phyloP scores from a whole-genome alignment of 441 rosid species.

The Erodium chrysanthum region DNA sequence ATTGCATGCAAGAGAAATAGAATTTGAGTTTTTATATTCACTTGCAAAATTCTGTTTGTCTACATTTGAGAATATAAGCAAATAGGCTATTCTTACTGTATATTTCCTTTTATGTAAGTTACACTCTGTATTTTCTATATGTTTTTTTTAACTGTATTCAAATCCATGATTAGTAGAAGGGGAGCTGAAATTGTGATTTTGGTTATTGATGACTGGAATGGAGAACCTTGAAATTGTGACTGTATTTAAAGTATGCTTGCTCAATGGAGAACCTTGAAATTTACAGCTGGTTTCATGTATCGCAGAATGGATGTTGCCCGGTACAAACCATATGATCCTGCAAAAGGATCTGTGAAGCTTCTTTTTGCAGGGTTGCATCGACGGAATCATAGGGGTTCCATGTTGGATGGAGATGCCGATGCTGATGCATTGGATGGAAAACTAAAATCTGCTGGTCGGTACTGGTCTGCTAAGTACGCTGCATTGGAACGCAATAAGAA shows the following conservation, averaged over 20 bases:
- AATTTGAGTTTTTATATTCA: no score
- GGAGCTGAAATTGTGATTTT: background rate
- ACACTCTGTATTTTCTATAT: background rate
- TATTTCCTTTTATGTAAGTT: background rate
- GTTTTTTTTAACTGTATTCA: background rate
- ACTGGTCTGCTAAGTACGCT: slow-evolving; percentile 73
- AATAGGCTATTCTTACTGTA: background rate
- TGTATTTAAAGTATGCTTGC: background rate
- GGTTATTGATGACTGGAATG: background rate
- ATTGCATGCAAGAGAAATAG: background rate
- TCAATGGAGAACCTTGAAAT: background rate
- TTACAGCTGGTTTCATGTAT: slow-evolving; percentile 10
- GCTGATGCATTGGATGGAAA: slow-evolving; percentile 48
- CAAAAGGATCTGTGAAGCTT: slow-evolving; percentile 24
- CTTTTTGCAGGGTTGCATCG: slow-evolving; percentile 29
- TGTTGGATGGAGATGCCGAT: slow-evolving; percentile 55
- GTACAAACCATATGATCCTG: slow-evolving; percentile 40
- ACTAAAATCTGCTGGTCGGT: slow-evolving; percentile 61
- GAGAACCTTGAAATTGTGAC: background rate
- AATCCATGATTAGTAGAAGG: background rate
- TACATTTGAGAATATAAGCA: background rate
- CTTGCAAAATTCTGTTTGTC: background rate
- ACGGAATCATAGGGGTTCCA: slow-evolving; percentile 27
- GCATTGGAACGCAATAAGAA: slow-evolving; percentile 58
- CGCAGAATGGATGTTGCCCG: slow-evolving; percentile 86